phyloP scores from a whole-genome alignment of 2,329 filamentous ascomycete genomes.

The Neonectria hederae region DNA sequence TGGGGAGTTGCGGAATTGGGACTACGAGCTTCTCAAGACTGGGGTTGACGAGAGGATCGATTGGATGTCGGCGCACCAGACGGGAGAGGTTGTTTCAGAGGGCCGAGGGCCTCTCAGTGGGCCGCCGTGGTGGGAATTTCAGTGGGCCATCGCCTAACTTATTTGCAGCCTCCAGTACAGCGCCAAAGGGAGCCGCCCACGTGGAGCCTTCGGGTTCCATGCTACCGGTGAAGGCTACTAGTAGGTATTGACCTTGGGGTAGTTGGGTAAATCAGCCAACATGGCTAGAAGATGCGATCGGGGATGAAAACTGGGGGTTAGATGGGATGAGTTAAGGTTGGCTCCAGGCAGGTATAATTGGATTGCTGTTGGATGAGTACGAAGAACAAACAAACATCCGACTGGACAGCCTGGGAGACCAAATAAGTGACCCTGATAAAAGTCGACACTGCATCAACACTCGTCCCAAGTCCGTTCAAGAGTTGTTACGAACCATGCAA shows the following conservation, averaged over 20 bases:
- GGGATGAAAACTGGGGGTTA: background rate
- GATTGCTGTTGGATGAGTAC: background rate
- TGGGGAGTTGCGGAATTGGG: constrained; percentile 10
- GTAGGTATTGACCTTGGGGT: background rate
- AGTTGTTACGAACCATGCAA: background rate
- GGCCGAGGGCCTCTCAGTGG: constrained; percentile 7
- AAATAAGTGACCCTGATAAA: background rate
- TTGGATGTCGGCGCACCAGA: constrained; percentile 31
- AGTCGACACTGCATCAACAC: background rate
- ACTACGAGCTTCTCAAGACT: constrained; percentile 33
- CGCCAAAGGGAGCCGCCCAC: constrained; percentile 19
- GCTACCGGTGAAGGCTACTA: constrained; percentile 2
- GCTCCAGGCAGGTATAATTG: background rate
- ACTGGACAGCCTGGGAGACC: background rate
- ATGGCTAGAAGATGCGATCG: background rate
- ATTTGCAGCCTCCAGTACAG: background rate
- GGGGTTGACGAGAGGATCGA: constrained; percentile 34
- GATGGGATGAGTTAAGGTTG: background rate
- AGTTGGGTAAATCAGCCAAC: background rate
- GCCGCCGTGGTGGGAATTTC: background rate
- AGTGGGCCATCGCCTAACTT: background rate
- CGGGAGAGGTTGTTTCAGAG: constrained; percentile 41
- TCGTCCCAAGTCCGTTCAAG: background rate
- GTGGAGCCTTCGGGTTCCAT: constrained; percentile 12
- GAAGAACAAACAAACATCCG: background rate